A percentile compares a stretch with the other conserved stretches of the same genome.
Evolutionary conservation across 2,329 filamentous ascomycete genomes (phyloP).

Genomic region (Claviceps citrina): DNA sequence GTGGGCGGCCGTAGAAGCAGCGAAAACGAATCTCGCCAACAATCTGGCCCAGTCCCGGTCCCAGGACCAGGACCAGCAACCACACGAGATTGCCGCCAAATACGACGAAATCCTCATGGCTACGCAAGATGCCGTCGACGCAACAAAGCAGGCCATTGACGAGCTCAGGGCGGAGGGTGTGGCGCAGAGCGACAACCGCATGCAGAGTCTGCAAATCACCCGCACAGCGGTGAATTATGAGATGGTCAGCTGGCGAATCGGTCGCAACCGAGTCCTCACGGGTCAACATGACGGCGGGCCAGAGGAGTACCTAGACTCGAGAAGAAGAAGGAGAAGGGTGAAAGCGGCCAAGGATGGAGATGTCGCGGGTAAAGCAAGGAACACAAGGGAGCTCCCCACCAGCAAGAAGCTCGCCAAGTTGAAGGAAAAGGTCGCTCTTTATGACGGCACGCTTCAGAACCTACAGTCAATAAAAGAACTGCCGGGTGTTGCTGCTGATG

Average conservation of each 20-base stretch:
- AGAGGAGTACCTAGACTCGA: slow-evolving; percentile 32
- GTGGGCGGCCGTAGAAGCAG: slow-evolving; percentile 51
- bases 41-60: slow-evolving; percentile 31
- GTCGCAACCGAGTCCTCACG: slow-evolving; percentile 76
- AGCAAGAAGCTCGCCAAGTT: slow-evolving; percentile 65
- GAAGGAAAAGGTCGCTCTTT: slow-evolving; percentile 75
- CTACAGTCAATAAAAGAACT: slow-evolving; percentile 80
- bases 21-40: slow-evolving; percentile 33
- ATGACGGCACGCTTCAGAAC: slow-evolving; percentile 82
- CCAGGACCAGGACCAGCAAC: slow-evolving; percentile 27
- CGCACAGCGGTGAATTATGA: slow-evolving; percentile 88
- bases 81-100: slow-evolving; percentile 60
- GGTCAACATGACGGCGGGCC: slow-evolving; percentile 66
- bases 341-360: slow-evolving; percentile 15
- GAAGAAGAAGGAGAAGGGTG: slow-evolving; percentile 36
- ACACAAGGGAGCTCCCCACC: slow-evolving; percentile 46
- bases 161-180: slow-evolving; percentile 74
- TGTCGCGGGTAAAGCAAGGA: slow-evolving; percentile 24
- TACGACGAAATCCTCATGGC: slow-evolving; percentile 85
- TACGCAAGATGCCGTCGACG: slow-evolving; percentile 86
- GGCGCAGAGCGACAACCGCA: slow-evolving; percentile 64
- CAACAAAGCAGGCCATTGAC: slow-evolving; percentile 83
- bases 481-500: slow-evolving; percentile 76
- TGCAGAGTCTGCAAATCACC: slow-evolving; percentile 87
- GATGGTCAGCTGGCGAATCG: slow-evolving; percentile 86